Evolutionary conservation across 2,329 filamentous ascomycete genomes (phyloP).

Genomic region (Claviceps fusiformis): DNA sequence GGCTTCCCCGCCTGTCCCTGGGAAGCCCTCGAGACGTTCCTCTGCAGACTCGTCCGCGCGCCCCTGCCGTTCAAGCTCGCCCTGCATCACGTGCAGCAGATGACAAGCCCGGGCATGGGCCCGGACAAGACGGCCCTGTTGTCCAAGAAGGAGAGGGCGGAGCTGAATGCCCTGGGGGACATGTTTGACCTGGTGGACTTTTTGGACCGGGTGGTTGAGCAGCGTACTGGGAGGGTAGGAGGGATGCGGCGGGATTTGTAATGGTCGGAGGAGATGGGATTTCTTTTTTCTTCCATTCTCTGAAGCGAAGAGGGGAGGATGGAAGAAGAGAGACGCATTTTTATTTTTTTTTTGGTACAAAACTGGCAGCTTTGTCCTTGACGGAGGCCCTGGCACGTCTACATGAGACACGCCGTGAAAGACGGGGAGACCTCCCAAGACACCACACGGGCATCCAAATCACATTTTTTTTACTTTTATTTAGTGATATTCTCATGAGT

Average conservation of each 20-base stretch:
- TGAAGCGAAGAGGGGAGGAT: too few relatives aligned
- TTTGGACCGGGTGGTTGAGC: slow-evolving; percentile 35
- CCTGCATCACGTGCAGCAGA: slow-evolving; percentile 53
- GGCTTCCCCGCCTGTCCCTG: slow-evolving; percentile 43
- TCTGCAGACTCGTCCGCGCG: slow-evolving; percentile 40
- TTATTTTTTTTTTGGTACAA: too few relatives aligned
- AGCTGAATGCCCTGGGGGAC: slow-evolving; percentile 33
- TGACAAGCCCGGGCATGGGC: slow-evolving; percentile 46
- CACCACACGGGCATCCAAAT: too few relatives aligned
- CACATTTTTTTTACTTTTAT: neutral
- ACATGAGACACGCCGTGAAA: too few relatives aligned
- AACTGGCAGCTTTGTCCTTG: too few relatives aligned
- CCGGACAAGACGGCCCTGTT: slow-evolving; percentile 38
- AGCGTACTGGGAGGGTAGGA: slow-evolving; percentile 18
- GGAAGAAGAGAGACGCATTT: too few relatives aligned
- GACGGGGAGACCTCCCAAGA: too few relatives aligned
- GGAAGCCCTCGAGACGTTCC: slow-evolving; percentile 49
- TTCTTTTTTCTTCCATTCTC: too few relatives aligned
- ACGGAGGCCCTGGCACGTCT: too few relatives aligned
- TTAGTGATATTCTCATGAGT: too few relatives aligned
- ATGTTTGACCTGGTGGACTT: slow-evolving; percentile 49
- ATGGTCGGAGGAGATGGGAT: neutral
- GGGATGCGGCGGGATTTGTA: slow-evolving; percentile 22
- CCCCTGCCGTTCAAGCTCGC: slow-evolving; percentile 51
- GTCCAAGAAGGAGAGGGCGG: slow-evolving; percentile 39